phyloP scores from a whole-genome alignment of 1,284 basidiomycete species.

The Amylostereum areolatum region DNA sequence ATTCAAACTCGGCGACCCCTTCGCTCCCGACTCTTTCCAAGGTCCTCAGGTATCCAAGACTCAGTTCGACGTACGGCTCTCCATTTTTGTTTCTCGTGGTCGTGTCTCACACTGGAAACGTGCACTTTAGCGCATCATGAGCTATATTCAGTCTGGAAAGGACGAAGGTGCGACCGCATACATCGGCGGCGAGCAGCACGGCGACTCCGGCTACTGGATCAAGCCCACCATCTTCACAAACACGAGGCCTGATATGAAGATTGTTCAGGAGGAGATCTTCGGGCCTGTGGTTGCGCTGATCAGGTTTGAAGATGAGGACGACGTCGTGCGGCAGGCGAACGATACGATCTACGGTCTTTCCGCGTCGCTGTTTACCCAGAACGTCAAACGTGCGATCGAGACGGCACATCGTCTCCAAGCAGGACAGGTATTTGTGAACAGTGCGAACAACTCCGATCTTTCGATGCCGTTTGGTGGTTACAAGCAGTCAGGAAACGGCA shows the following conservation, averaged over 20 bases:
- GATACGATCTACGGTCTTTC: conserved; percentile 70
- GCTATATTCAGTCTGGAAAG: conserved; percentile 83
- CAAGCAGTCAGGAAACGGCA: conserved; percentile 82
- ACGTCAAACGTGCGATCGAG: conserved; percentile 70
- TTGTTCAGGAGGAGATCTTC: conserved; percentile 80
- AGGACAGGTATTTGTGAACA: conserved; percentile 33
- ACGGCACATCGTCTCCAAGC: conserved; percentile 72
- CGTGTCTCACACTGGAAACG: no score
- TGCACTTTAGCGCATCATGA: conserved; percentile 85
- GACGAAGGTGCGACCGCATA: conserved; percentile 74
- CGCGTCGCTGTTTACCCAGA: conserved; percentile 70
- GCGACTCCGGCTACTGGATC: conserved; percentile 70
- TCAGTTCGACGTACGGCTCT: conserved; percentile 51
- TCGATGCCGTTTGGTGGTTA: conserved; percentile 83
- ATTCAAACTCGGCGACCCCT: conserved; percentile 75
- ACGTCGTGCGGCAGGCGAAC: conserved; percentile 73
- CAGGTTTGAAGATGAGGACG: conserved; percentile 61
- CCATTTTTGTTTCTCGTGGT: not conserved
- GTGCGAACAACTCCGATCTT: conserved; percentile 58
- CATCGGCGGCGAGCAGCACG: conserved; percentile 69
- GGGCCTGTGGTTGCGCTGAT: conserved; percentile 44
- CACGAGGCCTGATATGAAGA: conserved; percentile 73
- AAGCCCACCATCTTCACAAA: conserved; percentile 82
- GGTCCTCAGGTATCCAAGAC: conserved; percentile 81
- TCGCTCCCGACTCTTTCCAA: conserved; percentile 64